These are phyloP conservation scores for Eustoma russellianum DNA, from an alignment of 257 asterid species.

Conservation along the genomic window DNA sequence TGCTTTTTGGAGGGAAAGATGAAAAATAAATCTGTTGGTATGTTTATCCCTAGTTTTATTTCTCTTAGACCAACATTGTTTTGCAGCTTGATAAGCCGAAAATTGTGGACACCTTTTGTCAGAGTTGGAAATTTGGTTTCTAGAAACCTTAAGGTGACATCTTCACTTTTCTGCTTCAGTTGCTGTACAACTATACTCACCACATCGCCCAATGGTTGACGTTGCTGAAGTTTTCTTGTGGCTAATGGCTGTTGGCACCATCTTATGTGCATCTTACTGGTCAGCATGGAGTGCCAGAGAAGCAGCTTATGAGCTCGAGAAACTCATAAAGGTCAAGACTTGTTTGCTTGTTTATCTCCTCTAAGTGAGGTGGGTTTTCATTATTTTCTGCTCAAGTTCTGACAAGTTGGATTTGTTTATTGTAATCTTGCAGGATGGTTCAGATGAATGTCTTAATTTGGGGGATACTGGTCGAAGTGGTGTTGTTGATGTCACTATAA, in stretches of 20 bases:
- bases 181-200: conserved; percentile 82
- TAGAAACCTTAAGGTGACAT: background rate
- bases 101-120: no score
- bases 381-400: conserved; percentile 1
- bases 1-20: conserved; percentile 38
- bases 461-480: conserved; percentile 37
- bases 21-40: conserved; percentile 54
- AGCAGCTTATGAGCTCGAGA: conserved; percentile 75
- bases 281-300: conserved; percentile 95
- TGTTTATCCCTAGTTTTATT: conserved; percentile 5
- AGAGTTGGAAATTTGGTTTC: conserved; percentile 6
- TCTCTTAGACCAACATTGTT: background rate
- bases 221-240: conserved; percentile 93
- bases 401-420: conserved; percentile 2
- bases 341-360: conserved; percentile 1
- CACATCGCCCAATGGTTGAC: conserved; percentile 71
- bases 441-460: conserved; percentile 45
- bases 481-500: conserved; percentile 62
- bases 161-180: conserved; percentile 38
- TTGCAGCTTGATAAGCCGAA: background rate
- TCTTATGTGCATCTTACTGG: conserved; percentile 85
- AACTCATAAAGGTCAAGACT: conserved; percentile 53
- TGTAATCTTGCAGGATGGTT: conserved; percentile 58
- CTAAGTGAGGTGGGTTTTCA: conserved; percentile 1
- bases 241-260: conserved; percentile 92